Conservation (phyloP, 2,329 filamentous ascomycete species). For the Mycosphaerella arachidis region DNA sequence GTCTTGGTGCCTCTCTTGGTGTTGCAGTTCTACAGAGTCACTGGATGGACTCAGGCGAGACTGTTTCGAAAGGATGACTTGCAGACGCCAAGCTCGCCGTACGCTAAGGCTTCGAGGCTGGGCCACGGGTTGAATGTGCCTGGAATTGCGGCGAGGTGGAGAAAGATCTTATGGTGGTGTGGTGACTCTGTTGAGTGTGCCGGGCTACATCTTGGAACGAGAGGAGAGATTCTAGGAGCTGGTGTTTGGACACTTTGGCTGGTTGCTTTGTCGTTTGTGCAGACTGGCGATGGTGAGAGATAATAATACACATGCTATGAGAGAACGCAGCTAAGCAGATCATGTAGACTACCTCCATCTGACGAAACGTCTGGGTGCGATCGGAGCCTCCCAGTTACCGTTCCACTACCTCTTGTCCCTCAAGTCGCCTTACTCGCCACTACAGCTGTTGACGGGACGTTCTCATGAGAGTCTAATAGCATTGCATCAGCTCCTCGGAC, state of each 20-base stretch:
- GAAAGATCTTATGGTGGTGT: conserved; percentile 34
- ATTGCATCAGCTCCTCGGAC: conserved; percentile 55
- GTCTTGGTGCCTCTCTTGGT: conserved; percentile 44
- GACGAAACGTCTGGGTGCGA: conserved; percentile 58
- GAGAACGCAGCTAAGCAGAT: background rate
- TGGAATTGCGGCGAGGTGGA: conserved; percentile 13
- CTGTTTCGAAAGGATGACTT: background rate
- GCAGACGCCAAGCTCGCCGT: conserved; percentile 41
- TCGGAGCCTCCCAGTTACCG: conserved; percentile 57
- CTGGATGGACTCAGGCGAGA: conserved; percentile 29
- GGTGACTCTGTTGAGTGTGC: conserved; percentile 20
- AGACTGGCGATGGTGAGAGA: conserved; percentile 52
- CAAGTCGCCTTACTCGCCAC: conserved; percentile 47
- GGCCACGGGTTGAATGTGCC: background rate
- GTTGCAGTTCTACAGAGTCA: conserved; percentile 39
- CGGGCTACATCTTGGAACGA: conserved; percentile 43
- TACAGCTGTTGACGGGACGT: conserved; percentile 50
- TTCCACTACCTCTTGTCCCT: conserved; percentile 55
- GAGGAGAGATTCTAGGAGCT: conserved; percentile 48
- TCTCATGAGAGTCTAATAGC: conserved; percentile 54
- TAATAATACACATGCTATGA: background rate
- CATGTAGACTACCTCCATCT: conserved; percentile 57
- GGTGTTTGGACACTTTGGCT: conserved; percentile 51
- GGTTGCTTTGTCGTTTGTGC: conserved; percentile 45
- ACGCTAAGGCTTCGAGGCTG: conserved; percentile 32